Base-by-base conservation (phyloP, 352 stramenopile genomes). In the Globisporangium iwayamae region DNA sequence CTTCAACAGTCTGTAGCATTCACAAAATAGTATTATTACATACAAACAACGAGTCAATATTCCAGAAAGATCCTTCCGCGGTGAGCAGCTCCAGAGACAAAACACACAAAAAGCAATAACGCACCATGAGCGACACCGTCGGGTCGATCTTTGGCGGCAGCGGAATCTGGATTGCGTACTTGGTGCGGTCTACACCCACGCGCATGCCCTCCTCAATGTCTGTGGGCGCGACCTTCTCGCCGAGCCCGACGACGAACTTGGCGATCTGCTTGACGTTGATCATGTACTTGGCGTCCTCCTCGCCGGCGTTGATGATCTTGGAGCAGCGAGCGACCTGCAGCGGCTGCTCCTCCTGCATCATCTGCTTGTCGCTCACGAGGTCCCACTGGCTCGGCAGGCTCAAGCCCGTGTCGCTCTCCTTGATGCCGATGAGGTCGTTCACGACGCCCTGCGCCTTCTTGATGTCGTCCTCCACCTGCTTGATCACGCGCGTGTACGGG, bases 251-350 rank as follows among this genome's bases (percentile, higher is more conserved):
- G 18, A 99, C 98, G 73, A 99, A 99, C 81, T 99, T 99, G 66
- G 98, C 98, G 83, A 99, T 99, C 80, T 99, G 97, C 75, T 99
- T 99, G 67, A 99, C 95, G 76, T 99, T 99, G 71, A 99, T 99
- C 56, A 99, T 97, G 84, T 99, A 99, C 80, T 99, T 99, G 73
- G 96, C 96, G 65, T 98, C 91, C 54, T 98, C 92, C 60, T 95
- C 90, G 45, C 85, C 91, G 20, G 90, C 87, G 67, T 98, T 96
- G 65, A 98, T 98, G 70, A 96, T 97, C 68, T 98, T 96, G 39
- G 91, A 97, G 78, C 97, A 99, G 47, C 97, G 85, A 25, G 98
- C 98, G 28, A 99, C 97, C 68, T 98, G 93, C 39, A 98, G 78
- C 39, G 94, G 93, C 74, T 98, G 96, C 73, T 99, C 98, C 73